Evolutionary conservation across 2,329 filamentous ascomycete genomes (phyloP), one percentile per base, ranked within the genome.

Genomic region (Fusarium duplospermum): DNA sequence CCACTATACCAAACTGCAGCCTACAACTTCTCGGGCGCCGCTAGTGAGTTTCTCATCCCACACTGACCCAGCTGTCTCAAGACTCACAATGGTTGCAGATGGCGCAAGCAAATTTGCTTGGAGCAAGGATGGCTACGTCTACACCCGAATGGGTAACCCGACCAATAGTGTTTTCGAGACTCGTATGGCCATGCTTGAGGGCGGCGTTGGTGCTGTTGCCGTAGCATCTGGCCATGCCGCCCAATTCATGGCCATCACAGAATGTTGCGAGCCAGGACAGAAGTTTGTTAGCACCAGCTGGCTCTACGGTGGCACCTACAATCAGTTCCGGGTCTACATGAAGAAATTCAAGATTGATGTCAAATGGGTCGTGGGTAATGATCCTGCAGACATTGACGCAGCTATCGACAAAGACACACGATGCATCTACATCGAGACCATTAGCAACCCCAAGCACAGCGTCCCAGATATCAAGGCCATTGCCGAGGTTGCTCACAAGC

Each of bases 111-210:
- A 47, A 14, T 47, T 47, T 47, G 42, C 42, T 8, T 47, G 42
- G 42, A 47, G 42, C 14, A 47, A 47, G 42, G 42, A 47, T 8
- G 42, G 42, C 4, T 47, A 47, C 3, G 42, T 47, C 7, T 47
- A 47, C 22, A 47, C 42, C 2, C 42, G 42, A 6, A 47, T 47
- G 42, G 42, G 52, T 3, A 57, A 69, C 35, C 66, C 66, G 2
- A 69, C 62, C n/a, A 52, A 54, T 20, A 57, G 20, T 2, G 62
- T 64, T 6, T 69, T 69, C 10, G 66, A 69, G 40, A 62, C 59
- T 10, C 63, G 66, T 20, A 45, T 42, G n/a, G 66, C 66, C 1
- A 50, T 57, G 31, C 56, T 69, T 11, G 56, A 69, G 27, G 45
- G 58, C 0, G 63, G 63, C 0, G 38, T 33, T 4, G 66, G 31